Conservation (phyloP, 306 rosid species). For the Vigna nakashimae region DNA sequence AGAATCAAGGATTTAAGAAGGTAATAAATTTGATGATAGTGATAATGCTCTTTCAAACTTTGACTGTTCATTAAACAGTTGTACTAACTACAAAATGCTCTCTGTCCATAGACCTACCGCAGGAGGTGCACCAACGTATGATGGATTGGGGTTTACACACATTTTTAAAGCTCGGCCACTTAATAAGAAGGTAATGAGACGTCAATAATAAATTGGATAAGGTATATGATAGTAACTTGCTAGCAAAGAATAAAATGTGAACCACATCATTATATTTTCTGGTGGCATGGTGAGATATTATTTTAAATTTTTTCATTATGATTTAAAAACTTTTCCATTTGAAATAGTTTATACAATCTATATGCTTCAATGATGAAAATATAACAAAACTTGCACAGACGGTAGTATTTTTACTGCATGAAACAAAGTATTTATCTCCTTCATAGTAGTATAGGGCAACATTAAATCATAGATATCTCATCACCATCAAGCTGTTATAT, state of each 20-base stretch:
- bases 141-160: slow-evolving; percentile 56
- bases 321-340: slow-evolving; percentile 27
- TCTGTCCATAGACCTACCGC: slow-evolving; percentile 65
- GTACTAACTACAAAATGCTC: slow-evolving; percentile 42
- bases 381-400: neutral
- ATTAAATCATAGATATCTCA: neutral
- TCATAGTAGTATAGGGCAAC: neutral
- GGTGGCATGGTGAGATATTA: slow-evolving; percentile 8
- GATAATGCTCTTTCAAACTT: slow-evolving; percentile 22
- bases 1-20: slow-evolving; percentile 63
- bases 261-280: slow-evolving; percentile 25
- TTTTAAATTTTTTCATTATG: slow-evolving; percentile 17
- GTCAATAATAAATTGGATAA: slow-evolving; percentile 9
- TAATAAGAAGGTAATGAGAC: slow-evolving; percentile 70
- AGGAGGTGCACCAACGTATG: slow-evolving; percentile 50
- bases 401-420: slow-evolving; percentile 1
- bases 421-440: slow-evolving; percentile 13
- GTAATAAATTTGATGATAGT: slow-evolving; percentile 48
- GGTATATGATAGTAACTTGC: neutral
- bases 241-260: slow-evolving; percentile 1
- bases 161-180: slow-evolving; percentile 75
- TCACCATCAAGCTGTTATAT: neutral
- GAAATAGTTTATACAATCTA: slow-evolving; percentile 23
- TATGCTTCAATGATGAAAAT: slow-evolving; percentile 15
- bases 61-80: slow-evolving; percentile 29